Conservation (phyloP, 306 rosid species). For the Crotalaria pallida region DNA sequence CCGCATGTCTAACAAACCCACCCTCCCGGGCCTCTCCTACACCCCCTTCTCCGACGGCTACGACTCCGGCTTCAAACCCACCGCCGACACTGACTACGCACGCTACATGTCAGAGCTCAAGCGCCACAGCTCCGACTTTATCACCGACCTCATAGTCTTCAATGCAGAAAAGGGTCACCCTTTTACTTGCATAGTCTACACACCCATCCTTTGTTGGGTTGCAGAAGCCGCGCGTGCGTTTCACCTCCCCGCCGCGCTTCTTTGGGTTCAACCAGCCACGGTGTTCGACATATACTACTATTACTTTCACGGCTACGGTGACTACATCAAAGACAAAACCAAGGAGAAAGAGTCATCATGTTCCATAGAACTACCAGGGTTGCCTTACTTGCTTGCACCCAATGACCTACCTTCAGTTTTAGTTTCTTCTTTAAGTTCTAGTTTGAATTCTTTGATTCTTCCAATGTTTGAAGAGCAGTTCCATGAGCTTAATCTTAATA, state of each 20-base stretch:
- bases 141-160: conserved; percentile 17
- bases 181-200: conserved; percentile 34
- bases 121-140: conserved; percentile 25
- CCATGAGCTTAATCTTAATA: conserved; percentile 16
- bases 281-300: conserved; percentile 22
- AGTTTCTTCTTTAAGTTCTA: background rate
- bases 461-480: conserved; percentile 14
- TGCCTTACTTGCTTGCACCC: background rate
- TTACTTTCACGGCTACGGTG: conserved; percentile 29
- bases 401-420: conserved; percentile 20
- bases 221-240: conserved; percentile 20
- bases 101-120: conserved; percentile 1
- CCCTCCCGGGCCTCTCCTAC: conserved; percentile 16
- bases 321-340: background rate
- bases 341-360: background rate
- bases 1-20: conserved; percentile 4
- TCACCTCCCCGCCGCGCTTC: conserved; percentile 14
- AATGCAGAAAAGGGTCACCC: conserved; percentile 17
- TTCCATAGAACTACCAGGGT: conserved; percentile 17
- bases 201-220: conserved; percentile 27
- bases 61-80: conserved; percentile 8
- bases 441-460: background rate
- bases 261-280: conserved; percentile 36
- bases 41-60: conserved; percentile 39
- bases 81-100: background rate